These are phyloP conservation scores for Setomelanomma holmii DNA, from an alignment of 2,329 filamentous ascomycete species.

Conservation along the genomic window DNA sequence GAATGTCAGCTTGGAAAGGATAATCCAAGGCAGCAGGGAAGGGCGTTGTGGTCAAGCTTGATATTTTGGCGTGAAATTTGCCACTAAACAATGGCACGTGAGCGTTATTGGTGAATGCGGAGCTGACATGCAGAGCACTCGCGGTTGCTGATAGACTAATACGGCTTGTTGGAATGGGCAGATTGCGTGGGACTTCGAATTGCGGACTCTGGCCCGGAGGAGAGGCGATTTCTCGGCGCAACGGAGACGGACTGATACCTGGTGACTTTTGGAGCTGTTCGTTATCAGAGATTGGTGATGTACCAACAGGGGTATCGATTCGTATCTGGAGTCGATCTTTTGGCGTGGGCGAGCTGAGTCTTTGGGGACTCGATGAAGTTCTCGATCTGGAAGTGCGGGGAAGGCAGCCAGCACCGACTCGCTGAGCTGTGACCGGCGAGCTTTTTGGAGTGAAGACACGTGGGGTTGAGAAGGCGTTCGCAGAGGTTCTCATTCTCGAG, in stretches of 20 bases:
- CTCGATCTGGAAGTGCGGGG: no score
- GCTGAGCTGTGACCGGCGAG: neutral
- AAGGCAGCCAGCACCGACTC: neutral
- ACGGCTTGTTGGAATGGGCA: neutral
- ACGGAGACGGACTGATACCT: neutral
- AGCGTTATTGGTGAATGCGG: no score
- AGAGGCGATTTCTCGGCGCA: neutral
- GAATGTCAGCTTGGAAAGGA: no score
- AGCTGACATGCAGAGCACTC: no score
- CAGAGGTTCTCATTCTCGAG: no score
- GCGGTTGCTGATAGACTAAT: no score
- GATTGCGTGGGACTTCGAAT: neutral
- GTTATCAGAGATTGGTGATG: neutral
- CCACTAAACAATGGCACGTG: no score
- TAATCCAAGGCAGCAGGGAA: no score
- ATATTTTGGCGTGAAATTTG: no score
- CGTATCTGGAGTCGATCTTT: neutral
- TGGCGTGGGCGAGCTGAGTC: neutral
- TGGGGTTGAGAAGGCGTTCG: neutral
- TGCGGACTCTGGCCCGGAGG: neutral
- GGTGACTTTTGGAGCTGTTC: neutral
- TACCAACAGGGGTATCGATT: neutral
- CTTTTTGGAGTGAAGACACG: neutral
- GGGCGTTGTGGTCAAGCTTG: no score
- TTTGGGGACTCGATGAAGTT: neutral